Base-by-base conservation (phyloP, 108 stramenopile species). In the Skeletonema potamos region DNA sequence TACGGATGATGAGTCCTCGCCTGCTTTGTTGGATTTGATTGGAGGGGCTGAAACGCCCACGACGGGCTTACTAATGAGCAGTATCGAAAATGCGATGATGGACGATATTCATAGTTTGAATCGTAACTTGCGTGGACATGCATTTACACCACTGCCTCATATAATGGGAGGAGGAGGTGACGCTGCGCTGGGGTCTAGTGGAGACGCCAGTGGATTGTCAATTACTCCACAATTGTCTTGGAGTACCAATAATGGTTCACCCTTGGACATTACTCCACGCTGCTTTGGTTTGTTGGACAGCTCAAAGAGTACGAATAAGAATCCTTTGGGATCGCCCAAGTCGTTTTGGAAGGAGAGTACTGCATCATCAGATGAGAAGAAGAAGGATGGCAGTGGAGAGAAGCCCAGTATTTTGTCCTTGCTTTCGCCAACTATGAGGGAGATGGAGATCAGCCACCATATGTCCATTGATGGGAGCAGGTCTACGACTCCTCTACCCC, bases 121-220 rank as follows among this genome's bases (percentile, higher is more conserved):
- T 62, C 72, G 71, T 20, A 88, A 93, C 64, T 78, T 94, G 29
- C 73, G 90, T 2, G 89, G 89, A 11, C 93, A 94, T 70, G 76
- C 89, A 4, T 94, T 94, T 66, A 94, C 93, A 10, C 93, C 93
- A 15, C 43, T 94, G 46, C 85, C 86, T 41, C 85, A 87, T 46
- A 62, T 84, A 26, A 54, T 61, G 27, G 77, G 84, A 39, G 66
- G 60, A 17, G 73, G 65, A 37, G 73, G 64, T 29, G 43, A 74
- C 12, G 22, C 39, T 24, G 32, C 37, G 57, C 27, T 41, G 29
- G 27, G n/a, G 0, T 17, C 27, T 15, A 54, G 63, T 64, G 63
- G 51, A n/a, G 56, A 64, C 10, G 66, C 56, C 13, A 58, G 68
- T 44, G 41, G 28, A 22, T 55, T 72, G 34, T 36, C 34, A 3